Evolutionary conservation across 2,329 filamentous ascomycete species (phyloP), one percentile per base, ranked within the genome.

Genomic region (Triangularia verruculosa): DNA sequence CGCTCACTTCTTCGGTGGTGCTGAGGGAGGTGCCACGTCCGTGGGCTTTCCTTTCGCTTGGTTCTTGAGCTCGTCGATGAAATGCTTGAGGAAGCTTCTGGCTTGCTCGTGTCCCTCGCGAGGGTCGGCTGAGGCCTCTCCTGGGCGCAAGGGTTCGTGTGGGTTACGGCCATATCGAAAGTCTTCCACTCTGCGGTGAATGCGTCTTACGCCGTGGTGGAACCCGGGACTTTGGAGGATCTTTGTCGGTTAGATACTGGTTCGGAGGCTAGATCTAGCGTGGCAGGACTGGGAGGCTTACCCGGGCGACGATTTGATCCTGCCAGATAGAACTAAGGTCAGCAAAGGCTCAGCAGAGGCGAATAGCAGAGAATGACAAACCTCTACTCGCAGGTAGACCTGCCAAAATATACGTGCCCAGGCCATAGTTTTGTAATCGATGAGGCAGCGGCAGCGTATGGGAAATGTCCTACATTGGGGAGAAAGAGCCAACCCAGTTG

Each of bases 131-230:
- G 67, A 83, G 2, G 83, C 83, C 69, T 86, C 80, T 53, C 83
- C 83, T 1, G 77, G 81, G 0, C 78, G 76, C 9, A 85, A 66
- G 6, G 83, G 83, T 58, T 84, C 80, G 66, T 79, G 74, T 0
- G 83, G 82, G 60, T 82, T 76, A 24, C 80, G 78, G 9, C 83
- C 83, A 65, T 85, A 67, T 53, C 78, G 76, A 17, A 74, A 71
- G 65, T 85, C 81, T 68, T 86, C 73, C 39, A 86, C 77, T 3
- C 72, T 75, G 13, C 78, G 77, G 64, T 86, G 83, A 32, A 86
- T 81, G n/a, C 78, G 76, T 7, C 80, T 80, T 43, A 86, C 83
- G 3, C 77, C 78, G 65, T 78, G 78, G 66, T 85, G 83, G 70
- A 85, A 86, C 8, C 75, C 74, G 1, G 82, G 82, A 15, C 78